Conservation (phyloP, 768 basidiomycete species). For the Paxillus rubicundulus region DNA sequence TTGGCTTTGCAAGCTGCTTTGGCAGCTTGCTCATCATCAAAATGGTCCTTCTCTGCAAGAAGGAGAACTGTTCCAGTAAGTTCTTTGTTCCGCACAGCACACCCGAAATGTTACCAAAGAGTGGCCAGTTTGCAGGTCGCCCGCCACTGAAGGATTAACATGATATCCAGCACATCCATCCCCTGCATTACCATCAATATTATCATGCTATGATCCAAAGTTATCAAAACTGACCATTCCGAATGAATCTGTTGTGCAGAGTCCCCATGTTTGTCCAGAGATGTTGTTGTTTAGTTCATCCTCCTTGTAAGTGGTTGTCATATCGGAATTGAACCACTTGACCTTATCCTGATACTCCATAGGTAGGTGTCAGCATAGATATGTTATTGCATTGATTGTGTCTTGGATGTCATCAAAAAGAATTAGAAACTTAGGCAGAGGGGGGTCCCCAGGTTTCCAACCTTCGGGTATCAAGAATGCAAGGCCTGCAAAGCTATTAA, state of each 20-base stretch:
- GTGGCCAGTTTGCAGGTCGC: conserved; percentile 21
- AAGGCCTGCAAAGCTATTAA: conserved; percentile 24
- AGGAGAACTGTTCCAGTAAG: conserved; percentile 22
- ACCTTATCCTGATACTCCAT: conserved; percentile 5
- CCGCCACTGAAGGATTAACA: conserved; percentile 34
- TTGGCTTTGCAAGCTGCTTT: neutral
- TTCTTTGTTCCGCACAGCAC: conserved; percentile 17
- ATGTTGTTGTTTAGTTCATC: conserved; percentile 10
- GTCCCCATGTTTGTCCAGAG: conserved; percentile 19
- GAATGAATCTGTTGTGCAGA: conserved; percentile 32
- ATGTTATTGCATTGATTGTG: neutral
- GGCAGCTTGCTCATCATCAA: conserved; percentile 9
- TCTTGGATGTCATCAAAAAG: conserved; percentile 11
- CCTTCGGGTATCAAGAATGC: conserved; percentile 18
- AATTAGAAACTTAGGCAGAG: conserved; percentile 10
- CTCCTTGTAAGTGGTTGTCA: conserved; percentile 20
- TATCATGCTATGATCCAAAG: neutral
- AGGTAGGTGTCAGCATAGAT: conserved; percentile 14
- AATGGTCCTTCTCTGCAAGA: conserved; percentile 28
- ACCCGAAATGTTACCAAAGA: conserved; percentile 36
- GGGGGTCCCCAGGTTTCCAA: conserved; percentile 1
- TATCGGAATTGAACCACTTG: conserved; percentile 28
- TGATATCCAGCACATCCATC: conserved; percentile 34
- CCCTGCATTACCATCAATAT: conserved; percentile 22
- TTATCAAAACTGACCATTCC: conserved; percentile 31